Conservation (phyloP, 768 basidiomycete species). For the Hygrocybe punicea region DNA sequence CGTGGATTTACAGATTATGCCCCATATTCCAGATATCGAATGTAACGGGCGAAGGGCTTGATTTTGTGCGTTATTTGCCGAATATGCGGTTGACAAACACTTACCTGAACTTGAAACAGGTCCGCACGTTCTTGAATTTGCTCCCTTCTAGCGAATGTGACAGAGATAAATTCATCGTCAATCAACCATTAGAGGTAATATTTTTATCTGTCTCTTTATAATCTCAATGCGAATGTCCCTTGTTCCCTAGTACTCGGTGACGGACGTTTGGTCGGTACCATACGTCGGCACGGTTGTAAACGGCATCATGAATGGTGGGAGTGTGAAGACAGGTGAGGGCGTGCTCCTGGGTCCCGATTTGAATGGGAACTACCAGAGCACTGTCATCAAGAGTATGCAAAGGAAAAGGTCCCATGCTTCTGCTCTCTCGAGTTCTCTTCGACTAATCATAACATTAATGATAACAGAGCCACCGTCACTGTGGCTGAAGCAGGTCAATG, state of each 20-base stretch:
- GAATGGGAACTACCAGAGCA: conserved; percentile 80
- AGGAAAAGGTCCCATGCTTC: conserved; percentile 65
- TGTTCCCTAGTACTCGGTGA: conserved; percentile 74
- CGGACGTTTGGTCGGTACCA: conserved; percentile 85
- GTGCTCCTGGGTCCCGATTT: conserved; percentile 89
- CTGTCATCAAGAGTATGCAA: conserved; percentile 87
- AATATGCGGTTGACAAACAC: neutral
- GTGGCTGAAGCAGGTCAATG: conserved; percentile 94
- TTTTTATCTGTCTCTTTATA: neutral
- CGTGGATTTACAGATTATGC: conserved; percentile 55
- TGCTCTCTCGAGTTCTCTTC: neutral
- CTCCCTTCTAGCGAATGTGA: conserved; percentile 86
- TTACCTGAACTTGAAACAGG: conserved; percentile 34
- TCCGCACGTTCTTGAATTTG: conserved; percentile 88
- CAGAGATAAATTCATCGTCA: conserved; percentile 70
- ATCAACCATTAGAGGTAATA: conserved; percentile 74
- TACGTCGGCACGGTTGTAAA: conserved; percentile 84
- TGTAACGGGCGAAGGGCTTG: conserved; percentile 89
- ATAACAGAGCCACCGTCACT: conserved; percentile 66
- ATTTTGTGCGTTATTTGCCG: conserved; percentile 47
- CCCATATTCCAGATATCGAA: conserved; percentile 93
- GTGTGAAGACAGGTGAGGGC: conserved; percentile 72
- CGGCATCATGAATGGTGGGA: conserved; percentile 76
- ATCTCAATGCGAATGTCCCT: neutral
- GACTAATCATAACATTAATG: neutral